These are phyloP conservation scores for Hibiscus syriacus DNA, from an alignment of 345 rosid species.

Conservation along the genomic window DNA sequence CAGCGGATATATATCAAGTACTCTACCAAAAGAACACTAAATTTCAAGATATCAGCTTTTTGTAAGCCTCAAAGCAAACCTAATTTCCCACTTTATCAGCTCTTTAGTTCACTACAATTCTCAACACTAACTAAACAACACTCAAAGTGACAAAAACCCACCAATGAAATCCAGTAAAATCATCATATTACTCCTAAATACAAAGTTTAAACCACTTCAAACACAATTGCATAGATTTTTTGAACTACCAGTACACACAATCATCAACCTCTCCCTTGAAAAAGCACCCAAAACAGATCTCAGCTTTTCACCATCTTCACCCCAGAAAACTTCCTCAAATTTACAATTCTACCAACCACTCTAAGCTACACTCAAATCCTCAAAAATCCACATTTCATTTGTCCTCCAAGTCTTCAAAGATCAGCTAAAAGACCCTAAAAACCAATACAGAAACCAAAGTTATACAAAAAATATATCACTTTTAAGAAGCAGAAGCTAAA, in stretches of 20 bases:
- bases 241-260: constrained; percentile 8
- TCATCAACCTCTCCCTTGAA: constrained; percentile 10
- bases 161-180: constrained; percentile 17
- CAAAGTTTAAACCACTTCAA: constrained; percentile 18
- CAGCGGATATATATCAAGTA: constrained; percentile 48
- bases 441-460: constrained; percentile 2
- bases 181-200: constrained; percentile 9
- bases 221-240: background rate
- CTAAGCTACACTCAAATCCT: constrained; percentile 11
- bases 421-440: constrained; percentile 19
- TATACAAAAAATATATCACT: constrained; percentile 5
- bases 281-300: constrained; percentile 21
- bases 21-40: constrained; percentile 7
- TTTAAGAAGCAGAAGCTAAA: constrained; percentile 13
- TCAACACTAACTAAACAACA: constrained; percentile 8
- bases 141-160: constrained; percentile 16
- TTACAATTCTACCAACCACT: constrained; percentile 9
- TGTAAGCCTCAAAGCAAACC: constrained; percentile 6
- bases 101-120: constrained; percentile 14
- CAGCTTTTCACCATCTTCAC: constrained; percentile 2
- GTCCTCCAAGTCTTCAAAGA: constrained; percentile 9
- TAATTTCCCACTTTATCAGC: too few relatives aligned
- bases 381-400: constrained; percentile 1
- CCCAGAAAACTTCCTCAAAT: constrained; percentile 10
- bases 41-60: constrained; percentile 18